phyloP scores from a whole-genome alignment of 495 filamentous ascomycete genomes.

The Penicillium salamii region DNA sequence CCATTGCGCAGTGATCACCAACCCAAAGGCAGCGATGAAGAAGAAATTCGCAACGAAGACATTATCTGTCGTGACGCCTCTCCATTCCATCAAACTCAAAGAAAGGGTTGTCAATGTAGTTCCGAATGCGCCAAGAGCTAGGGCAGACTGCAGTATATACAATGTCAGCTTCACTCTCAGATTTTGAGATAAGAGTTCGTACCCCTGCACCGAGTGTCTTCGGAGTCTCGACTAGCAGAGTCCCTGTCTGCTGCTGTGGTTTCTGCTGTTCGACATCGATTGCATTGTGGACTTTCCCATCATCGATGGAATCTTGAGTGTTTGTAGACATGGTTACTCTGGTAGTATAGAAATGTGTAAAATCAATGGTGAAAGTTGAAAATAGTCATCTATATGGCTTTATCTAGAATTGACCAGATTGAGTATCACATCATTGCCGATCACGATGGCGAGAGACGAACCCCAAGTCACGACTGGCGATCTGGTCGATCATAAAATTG shows the following conservation, averaged over 20 bases:
- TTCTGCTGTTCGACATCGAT: slow-evolving; percentile 24
- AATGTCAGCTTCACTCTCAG: slow-evolving; percentile 2
- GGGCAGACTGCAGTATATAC: slow-evolving; percentile 45
- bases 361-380: too few relatives aligned
- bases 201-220: slow-evolving; percentile 27
- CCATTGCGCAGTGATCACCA: slow-evolving; percentile 52
- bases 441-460: background rate
- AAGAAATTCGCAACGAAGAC: slow-evolving; percentile 52
- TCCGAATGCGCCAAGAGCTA: slow-evolving; percentile 49
- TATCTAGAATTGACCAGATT: background rate
- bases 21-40: slow-evolving; percentile 45
- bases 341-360: too few relatives aligned
- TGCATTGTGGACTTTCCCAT: slow-evolving; percentile 4
- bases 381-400: too few relatives aligned
- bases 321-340: slow-evolving; percentile 8
- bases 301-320: slow-evolving; percentile 5
- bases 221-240: slow-evolving; percentile 1
- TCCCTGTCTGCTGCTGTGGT: slow-evolving; percentile 7
- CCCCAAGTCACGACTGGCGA: background rate
- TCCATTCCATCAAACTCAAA: slow-evolving; percentile 49
- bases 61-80: slow-evolving; percentile 42
- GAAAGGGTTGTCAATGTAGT: slow-evolving; percentile 50
- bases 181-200: slow-evolving; percentile 2
- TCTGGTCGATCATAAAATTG: too few relatives aligned
- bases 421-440: background rate